These are phyloP conservation scores for Seiridium cupressi DNA, from an alignment of 2,329 filamentous ascomycete species.

Conservation along the genomic window DNA sequence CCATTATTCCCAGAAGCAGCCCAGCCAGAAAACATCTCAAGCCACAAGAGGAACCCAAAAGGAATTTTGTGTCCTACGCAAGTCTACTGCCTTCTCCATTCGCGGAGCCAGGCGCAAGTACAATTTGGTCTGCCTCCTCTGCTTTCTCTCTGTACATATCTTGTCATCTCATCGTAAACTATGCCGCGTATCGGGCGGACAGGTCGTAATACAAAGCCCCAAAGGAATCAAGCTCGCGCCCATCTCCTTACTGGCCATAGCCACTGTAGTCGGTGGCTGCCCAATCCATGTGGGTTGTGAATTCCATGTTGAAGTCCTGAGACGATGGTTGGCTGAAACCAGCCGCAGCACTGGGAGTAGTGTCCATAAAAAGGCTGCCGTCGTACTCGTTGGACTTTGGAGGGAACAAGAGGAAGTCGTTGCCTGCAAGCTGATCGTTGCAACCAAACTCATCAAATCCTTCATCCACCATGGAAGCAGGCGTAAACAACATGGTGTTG, in stretches of 20 bases:
- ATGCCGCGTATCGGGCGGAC: not conserved
- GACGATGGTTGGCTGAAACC: constrained; percentile 53
- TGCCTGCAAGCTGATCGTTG: constrained; percentile 37
- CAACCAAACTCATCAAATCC: constrained; percentile 56
- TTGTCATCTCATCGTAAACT: constrained; percentile 6
- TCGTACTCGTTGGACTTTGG: constrained; percentile 40
- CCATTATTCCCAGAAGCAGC: not conserved
- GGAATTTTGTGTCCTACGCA: not conserved
- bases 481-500: constrained; percentile 68
- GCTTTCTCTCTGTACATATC: not conserved
- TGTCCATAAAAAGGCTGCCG: constrained; percentile 39
- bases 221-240: too few relatives aligned
- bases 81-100: not conserved
- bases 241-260: constrained; percentile 16
- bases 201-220: not conserved
- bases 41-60: not conserved
- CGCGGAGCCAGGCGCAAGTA: not conserved
- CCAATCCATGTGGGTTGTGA: constrained; percentile 26
- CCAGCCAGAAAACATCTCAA: not conserved
- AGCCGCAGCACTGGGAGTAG: constrained; percentile 46
- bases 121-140: not conserved
- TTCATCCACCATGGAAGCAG: constrained; percentile 65
- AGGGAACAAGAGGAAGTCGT: constrained; percentile 66
- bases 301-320: constrained; percentile 41
- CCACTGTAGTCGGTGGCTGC: constrained; percentile 18